Conservation (phyloP, 805 yeast species). For the Pichia cabralensis region DNA sequence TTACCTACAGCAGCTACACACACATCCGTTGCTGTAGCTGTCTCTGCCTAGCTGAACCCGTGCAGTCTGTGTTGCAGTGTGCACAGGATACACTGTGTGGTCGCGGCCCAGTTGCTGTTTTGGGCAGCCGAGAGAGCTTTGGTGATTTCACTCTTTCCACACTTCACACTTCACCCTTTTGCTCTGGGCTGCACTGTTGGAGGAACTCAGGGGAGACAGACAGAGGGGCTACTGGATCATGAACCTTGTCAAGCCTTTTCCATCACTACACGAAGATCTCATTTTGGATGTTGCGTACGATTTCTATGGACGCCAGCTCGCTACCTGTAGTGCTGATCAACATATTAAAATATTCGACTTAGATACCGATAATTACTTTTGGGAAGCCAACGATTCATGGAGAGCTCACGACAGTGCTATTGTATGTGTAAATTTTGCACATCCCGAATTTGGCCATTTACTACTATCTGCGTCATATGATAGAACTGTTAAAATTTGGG, state of each 20-base stretch:
- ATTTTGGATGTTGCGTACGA: slow-evolving; percentile 87
- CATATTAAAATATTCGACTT: slow-evolving; percentile 83
- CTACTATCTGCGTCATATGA: slow-evolving; percentile 87
- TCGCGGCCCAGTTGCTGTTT: no score
- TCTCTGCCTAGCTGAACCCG: no score
- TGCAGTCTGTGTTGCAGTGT: no score
- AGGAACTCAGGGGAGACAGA: no score
- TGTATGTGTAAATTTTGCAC: slow-evolving; percentile 81
- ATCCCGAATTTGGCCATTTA: slow-evolving; percentile 85
- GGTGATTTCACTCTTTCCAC: no score
- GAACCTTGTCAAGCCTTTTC: slow-evolving; percentile 54
- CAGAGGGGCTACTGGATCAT: no score
- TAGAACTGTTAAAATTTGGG: slow-evolving; percentile 83
- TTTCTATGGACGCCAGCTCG: slow-evolving; percentile 84
- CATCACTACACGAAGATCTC: slow-evolving; percentile 88
- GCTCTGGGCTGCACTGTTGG: no score
- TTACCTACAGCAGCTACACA: no score
- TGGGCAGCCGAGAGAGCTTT: no score
- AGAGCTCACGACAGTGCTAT: slow-evolving; percentile 90
- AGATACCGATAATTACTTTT: slow-evolving; percentile 52
- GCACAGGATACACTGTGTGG: no score
- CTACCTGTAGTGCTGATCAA: slow-evolving; percentile 93
- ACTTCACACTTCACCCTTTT: no score
- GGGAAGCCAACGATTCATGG: slow-evolving; percentile 87
- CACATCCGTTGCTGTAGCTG: no score